Base-by-base conservation (phyloP, 352 stramenopile species). In the Phytophthora cajani region DNA sequence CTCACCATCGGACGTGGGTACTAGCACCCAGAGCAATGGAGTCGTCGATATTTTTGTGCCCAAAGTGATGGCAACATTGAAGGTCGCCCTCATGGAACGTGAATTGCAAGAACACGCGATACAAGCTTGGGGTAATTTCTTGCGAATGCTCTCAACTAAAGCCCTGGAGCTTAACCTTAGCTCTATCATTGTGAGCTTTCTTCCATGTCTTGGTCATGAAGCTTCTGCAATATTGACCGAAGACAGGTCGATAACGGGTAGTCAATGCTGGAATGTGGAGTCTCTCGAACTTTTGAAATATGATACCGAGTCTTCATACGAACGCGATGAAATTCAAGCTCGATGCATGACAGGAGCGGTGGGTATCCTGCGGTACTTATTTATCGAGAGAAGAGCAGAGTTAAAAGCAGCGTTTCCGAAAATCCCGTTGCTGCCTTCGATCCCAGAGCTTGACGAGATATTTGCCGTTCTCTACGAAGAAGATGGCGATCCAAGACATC, bases 41-140 rank as follows among this genome's bases (percentile, higher is more conserved):
- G 67, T 84, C 17, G 70, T 97, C 10, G 90, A 97, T 64, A 67
- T 86, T 19, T 97, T 93, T 71, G 81, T 97, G 16, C 90, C 90
- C 2, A 97, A 97, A 69, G 87, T 97, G 40, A 97, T 97, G 90
- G 90, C 88, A 23, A 96, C 88, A 21, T 72, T 97, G 5, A 97
- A 97, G 64, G 78, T 93, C 8, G 87, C 83, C 25, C 65, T 95
- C 8, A 71, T 69, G 32, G 88, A 96, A 47, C 59, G 50, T 21
- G 71, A 79, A 21, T 67, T 96, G 47, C 77, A 87, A 67, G 75
- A 82, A 32, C 64, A 89, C 72, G 84, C 82, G 9, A 90, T 94
- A 59, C 64, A 80, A 30, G 87, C 84, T 2, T 97, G 88, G 88
- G 78, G 67, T n/a, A 89, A 77, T 38, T 97, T 95, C 57, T 55